A percentile compares a stretch with the other conserved stretches of the same genome.
These are phyloP conservation scores for Rhodosporidiobolus sp. DNA, from an alignment of 768 basidiomycete species.

Conservation along the genomic window DNA sequence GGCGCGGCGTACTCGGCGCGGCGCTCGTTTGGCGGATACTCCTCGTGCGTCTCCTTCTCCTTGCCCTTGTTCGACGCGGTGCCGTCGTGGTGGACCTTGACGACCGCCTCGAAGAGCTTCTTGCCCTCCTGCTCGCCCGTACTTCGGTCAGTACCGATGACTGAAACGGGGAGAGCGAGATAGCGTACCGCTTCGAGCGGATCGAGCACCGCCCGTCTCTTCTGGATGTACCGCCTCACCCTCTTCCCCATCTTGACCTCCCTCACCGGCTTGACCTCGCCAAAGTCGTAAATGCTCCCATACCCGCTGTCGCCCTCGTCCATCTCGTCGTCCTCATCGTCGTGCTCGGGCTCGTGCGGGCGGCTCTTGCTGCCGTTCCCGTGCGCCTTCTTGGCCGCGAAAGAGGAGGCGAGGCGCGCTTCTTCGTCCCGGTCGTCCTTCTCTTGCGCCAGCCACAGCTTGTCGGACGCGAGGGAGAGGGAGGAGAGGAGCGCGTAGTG, in stretches of 20 bases:
- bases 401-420: not conserved
- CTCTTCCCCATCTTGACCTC: not conserved
- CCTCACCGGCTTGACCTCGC: too few species aligned
- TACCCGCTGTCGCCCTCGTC: not conserved
- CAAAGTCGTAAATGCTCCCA: not conserved
- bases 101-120: not conserved
- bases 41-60: not conserved
- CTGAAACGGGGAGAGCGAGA: not conserved
- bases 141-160: not conserved
- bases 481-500: not conserved
- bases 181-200: not conserved
- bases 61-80: not conserved
- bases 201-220: not conserved
- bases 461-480: not conserved
- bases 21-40: not conserved
- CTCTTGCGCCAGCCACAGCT: not conserved
- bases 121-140: not conserved
- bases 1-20: not conserved
- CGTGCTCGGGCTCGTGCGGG: not conserved
- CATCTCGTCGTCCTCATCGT: too few species aligned
- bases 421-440: not conserved
- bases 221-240: not conserved
- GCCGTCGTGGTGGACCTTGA: not conserved
- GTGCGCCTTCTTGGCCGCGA: not conserved
- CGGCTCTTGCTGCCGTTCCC: not conserved